These are phyloP conservation scores for Macaranga tanarius DNA, from an alignment of 441 rosid genomes.

Conservation along the genomic window DNA sequence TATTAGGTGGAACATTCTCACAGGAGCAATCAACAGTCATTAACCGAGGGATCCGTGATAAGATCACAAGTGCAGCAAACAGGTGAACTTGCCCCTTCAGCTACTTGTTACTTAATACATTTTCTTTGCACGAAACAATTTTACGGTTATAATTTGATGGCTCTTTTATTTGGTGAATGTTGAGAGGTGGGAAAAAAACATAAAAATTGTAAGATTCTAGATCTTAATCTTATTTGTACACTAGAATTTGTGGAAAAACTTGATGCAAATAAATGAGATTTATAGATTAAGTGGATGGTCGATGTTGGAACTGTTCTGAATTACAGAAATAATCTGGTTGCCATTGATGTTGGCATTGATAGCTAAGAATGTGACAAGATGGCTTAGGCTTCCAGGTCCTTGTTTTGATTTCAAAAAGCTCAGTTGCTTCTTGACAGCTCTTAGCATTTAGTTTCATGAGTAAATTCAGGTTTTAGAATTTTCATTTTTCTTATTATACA, in stretches of 20 bases:
- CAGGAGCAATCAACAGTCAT: constrained; percentile 51
- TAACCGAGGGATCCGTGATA: constrained; percentile 80
- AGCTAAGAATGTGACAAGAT: neutral
- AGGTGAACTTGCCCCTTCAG: constrained; percentile 43
- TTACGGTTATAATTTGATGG: neutral
- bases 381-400: neutral
- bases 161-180: too few species aligned
- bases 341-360: neutral
- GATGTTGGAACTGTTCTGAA: neutral
- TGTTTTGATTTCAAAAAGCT: neutral
- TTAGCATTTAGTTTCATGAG: neutral
- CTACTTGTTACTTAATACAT: neutral
- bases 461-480: neutral
- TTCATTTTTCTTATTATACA: too few species aligned
- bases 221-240: too few species aligned
- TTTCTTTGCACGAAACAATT: constrained; percentile 3
- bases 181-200: too few species aligned
- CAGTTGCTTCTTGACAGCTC: neutral
- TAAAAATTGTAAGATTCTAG: too few species aligned
- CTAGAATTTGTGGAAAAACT: too few species aligned
- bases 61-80: constrained; percentile 90
- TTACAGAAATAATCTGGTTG: neutral
- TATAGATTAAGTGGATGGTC: neutral
- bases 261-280: too few species aligned
- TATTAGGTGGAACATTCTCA: constrained; percentile 62